A percentile compares a stretch with the other conserved stretches of the same genome.
Evolutionary conservation across 495 filamentous ascomycete genomes (phyloP).

Genomic region (Hamigera avellanea): DNA sequence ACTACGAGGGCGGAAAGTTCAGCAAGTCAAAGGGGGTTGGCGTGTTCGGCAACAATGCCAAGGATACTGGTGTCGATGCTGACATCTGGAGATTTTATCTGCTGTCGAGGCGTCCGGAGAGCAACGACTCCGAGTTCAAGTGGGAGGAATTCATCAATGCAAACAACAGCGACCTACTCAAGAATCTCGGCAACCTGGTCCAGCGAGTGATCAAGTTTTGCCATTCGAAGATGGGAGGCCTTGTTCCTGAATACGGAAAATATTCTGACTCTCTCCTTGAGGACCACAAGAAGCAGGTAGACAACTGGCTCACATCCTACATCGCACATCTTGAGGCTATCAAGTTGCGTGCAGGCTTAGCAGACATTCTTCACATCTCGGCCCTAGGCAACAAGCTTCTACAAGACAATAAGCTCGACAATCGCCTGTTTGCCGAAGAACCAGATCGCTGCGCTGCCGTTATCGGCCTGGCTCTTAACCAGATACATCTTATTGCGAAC

Average conservation of each 20-base stretch:
- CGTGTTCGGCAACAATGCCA: conserved; percentile 83
- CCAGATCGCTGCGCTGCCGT: conserved; percentile 30
- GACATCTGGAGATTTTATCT: conserved; percentile 94
- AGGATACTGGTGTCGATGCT: conserved; percentile 73
- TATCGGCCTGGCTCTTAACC: conserved; percentile 20
- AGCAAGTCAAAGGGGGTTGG: conserved; percentile 83
- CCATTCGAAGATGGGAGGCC: conserved; percentile 2
- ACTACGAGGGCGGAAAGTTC: conserved; percentile 95
- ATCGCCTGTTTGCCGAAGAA: conserved; percentile 23
- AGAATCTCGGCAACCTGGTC: conserved; percentile 9
- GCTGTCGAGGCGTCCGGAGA: conserved; percentile 73
- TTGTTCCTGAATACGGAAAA: conserved; percentile 1
- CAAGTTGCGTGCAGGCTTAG: conserved; percentile 27
- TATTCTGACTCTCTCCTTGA: conserved; percentile 6
- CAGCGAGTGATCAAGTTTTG: conserved; percentile 9
- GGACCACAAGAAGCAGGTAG: conserved; percentile 22
- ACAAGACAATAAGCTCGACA: conserved; percentile 34
- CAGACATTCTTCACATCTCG: conserved; percentile 24
- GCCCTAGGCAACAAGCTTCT: conserved; percentile 31
- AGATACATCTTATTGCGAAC: conserved; percentile 6
- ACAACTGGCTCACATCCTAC: conserved; percentile 19
- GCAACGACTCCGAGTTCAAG: conserved; percentile 9
- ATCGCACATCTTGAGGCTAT: conserved; percentile 24
- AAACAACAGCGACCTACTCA: conserved; percentile 11
- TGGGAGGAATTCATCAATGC: conserved; percentile 7